Base-by-base conservation (phyloP, 192 early-diverging fungal species). In the Geosiphon pyriformis region DNA sequence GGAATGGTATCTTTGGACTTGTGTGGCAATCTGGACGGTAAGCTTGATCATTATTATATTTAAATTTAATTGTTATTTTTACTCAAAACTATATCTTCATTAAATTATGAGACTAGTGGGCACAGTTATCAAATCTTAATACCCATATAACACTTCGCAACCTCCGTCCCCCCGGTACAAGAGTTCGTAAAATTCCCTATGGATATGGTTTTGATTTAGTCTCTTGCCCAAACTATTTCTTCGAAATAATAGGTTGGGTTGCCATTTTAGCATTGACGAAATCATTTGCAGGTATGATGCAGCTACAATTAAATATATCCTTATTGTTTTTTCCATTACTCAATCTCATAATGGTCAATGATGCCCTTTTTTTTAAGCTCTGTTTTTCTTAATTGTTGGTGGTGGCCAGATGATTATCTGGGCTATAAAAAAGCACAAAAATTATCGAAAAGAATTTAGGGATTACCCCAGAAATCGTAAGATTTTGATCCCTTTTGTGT, bases 351-450 rank as follows among this genome's bases (percentile, higher is more conserved):
- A n/a, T n/a, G n/a, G n/a, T n/a, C n/a, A n/a, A n/a, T n/a, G n/a
- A 31, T 61, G 37, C 33, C 12, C 42, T 52, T 48, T 61, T 42
- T 72, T 54, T 61, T 53, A 65, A 53, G 82, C 85, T 8, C 72
- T 85, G 54, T 65, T 90, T 33, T 90, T 92, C 68, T 80, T 85
- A 57, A 74, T 83, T 31, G 85, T 88, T 56, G 86, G 84, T 32
- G 78, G 82, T n/a, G 88, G 77, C 55, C 87, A 95, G 75, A 96
- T 96, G 95, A 91, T 90, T 66, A 27, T 89, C 8, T 98, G 95
- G 95, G 95, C 95, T 2, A 66, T 94, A 70, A 98, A 98, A 84
- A 98, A 98, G 82, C 94, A 96, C 80, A 85, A 84, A 66, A 80
- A 83, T 53, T 98, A 98, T 74, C 80, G 76, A 65, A 88, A 88